Evolutionary conservation across 805 yeast species (phyloP), one percentile per base, ranked within the genome.

Genomic region (Candida gorgasii): DNA sequence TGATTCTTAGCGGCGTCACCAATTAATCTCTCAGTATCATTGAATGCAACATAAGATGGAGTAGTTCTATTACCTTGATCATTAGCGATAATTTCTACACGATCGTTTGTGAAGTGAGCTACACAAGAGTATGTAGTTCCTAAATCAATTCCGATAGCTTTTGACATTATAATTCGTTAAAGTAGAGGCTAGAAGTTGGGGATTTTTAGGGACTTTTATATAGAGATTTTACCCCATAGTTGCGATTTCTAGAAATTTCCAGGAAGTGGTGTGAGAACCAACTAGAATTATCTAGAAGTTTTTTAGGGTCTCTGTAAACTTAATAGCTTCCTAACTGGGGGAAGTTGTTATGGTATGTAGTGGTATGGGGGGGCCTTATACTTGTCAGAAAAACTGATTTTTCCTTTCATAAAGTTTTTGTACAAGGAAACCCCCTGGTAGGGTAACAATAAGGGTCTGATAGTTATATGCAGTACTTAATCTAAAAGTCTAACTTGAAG

Each of bases 11-110:
- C 98, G 55, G 97, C 96, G 72, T 89, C 97, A 69, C 97, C 97
- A 57, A 89, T 89, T 59, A 89, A 78, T 74, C 97, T 85, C 75
- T 92, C 98, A 30, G 90, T 79, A 63, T 89, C 97, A 22, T 96
- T 89, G 80, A 90, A 90, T 40, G 96, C 97, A 49, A 92, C 97
- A 65, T 86, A 90, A 26, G 97, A 89, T 27, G 97, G 97, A 14
- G 97, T 90, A 49, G 96, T 92, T 78, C 97, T 86, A 79, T 92
- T 90, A 77, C 98, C 98, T 75, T 92, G 97, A 69, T 90, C 97
- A 63, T 90, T 90, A 58, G 97, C 97, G 60, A 90, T 82, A 62
- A 90, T 90, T 63, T 92, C 97, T 47, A 90, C 97, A 58, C 95
- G 77, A 63, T 87, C 95, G 58, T 86, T 85, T 39, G 69, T 48